A percentile compares a stretch with the other conserved stretches of the same genome.
Evolutionary conservation across 352 stramenopile species (phyloP).

Genomic region (Phytopythium boreale): DNA sequence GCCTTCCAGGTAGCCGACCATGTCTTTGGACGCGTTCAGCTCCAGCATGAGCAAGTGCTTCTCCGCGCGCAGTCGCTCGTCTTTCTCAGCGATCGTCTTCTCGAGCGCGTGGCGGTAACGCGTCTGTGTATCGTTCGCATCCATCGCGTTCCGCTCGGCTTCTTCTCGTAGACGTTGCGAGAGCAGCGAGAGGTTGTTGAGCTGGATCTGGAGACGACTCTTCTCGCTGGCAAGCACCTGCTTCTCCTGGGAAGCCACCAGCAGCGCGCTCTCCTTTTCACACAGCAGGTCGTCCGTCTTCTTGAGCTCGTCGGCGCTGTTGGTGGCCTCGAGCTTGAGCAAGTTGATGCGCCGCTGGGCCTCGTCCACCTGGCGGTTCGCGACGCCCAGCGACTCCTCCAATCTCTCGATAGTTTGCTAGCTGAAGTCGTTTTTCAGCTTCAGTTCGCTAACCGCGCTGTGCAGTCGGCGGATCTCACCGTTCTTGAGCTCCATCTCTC

Average conservation of each 20-base stretch:
- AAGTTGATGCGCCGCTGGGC: constrained; percentile 44
- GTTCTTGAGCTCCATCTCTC: constrained; percentile 72
- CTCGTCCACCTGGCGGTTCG: constrained; percentile 48
- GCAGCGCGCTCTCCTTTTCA: constrained; percentile 33
- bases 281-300: constrained; percentile 29
- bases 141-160: constrained; percentile 36
- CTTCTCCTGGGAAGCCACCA: constrained; percentile 28
- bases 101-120: constrained; percentile 29
- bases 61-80: constrained; percentile 41
- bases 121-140: constrained; percentile 39
- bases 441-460: constrained; percentile 44
- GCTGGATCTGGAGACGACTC: constrained; percentile 45
- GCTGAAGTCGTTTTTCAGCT: constrained; percentile 51
- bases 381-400: constrained; percentile 30
- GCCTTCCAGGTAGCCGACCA: constrained; percentile 33
- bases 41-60: constrained; percentile 47
- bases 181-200: constrained; percentile 33
- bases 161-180: constrained; percentile 31
- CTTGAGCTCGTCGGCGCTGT: constrained; percentile 32
- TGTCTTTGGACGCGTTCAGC: constrained; percentile 35
- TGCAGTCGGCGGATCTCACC: constrained; percentile 62
- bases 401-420: constrained; percentile 47
- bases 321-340: constrained; percentile 42
- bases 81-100: constrained; percentile 33
- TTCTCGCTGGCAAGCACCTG: constrained; percentile 31